These are phyloP conservation scores for Lepiota venenata DNA, from an alignment of 768 basidiomycete species.

Conservation along the genomic window DNA sequence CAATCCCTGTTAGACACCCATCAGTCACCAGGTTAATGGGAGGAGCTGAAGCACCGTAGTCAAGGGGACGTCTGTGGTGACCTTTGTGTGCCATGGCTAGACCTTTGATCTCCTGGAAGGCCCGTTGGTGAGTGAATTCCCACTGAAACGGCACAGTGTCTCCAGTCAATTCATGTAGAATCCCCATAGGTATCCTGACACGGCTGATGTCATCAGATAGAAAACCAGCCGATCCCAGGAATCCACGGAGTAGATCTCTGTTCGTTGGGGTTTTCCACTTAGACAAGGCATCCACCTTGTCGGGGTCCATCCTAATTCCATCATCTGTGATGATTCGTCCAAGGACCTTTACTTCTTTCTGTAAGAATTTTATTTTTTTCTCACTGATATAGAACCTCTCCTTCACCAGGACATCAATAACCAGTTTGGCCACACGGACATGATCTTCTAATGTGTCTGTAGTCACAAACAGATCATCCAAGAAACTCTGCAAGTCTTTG, in stretches of 20 bases:
- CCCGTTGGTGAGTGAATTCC: conserved; percentile 17
- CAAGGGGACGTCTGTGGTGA: conserved; percentile 16
- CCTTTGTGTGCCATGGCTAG: background rate
- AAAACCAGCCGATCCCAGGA: conserved; percentile 33
- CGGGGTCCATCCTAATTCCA: conserved; percentile 32
- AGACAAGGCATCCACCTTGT: conserved; percentile 27
- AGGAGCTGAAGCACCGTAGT: conserved; percentile 15
- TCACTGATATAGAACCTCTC: conserved; percentile 21
- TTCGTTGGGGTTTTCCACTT: conserved; percentile 14
- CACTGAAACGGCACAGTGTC: conserved; percentile 15
- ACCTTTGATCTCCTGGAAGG: conserved; percentile 28
- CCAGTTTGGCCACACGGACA: conserved; percentile 17
- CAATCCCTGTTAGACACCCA: conserved; percentile 23
- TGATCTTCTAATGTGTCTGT: conserved; percentile 32
- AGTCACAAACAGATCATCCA: conserved; percentile 24
- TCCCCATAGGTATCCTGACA: conserved; percentile 26
- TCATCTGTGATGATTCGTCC: conserved; percentile 29
- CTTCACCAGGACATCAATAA: conserved; percentile 21
- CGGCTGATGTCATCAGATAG: conserved; percentile 21
- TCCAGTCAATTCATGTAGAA: conserved; percentile 20
- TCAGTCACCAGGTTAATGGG: conserved; percentile 27
- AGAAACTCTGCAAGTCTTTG: conserved; percentile 26
- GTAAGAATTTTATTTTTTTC: conserved; percentile 3
- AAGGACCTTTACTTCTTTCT: conserved; percentile 24
- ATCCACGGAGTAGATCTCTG: conserved; percentile 24